Evolutionary conservation across 139 green algal species (phyloP).

Genomic region (Micractinium conductrix): DNA sequence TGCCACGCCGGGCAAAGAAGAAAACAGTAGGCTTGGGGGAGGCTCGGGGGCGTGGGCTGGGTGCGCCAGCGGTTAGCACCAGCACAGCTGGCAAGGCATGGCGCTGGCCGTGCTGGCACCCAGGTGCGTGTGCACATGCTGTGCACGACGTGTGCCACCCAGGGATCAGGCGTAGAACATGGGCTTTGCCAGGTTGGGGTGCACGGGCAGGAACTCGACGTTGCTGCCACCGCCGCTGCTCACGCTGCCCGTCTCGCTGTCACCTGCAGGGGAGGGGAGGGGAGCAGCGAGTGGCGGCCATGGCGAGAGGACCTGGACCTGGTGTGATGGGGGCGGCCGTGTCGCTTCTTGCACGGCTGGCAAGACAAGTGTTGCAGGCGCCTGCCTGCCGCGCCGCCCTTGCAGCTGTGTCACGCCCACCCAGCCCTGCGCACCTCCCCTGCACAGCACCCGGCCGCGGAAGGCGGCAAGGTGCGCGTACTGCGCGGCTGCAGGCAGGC

Average conservation of each 20-base stretch:
- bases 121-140: no score
- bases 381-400: not conserved
- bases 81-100: no score
- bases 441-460: constrained; percentile 44
- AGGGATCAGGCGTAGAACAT: not conserved
- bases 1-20: no score
- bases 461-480: constrained; percentile 80
- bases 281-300: not conserved
- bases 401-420: not conserved
- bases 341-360: no score
- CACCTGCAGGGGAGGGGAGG: not conserved
- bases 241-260: constrained; percentile 36
- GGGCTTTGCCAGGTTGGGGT: constrained; percentile 32
- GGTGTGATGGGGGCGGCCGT: not conserved
- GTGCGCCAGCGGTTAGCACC: no score
- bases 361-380: no score
- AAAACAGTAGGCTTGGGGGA: no score
- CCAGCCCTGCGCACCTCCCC: constrained; percentile 8
- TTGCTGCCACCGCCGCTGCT: not conserved
- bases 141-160: no score
- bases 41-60: no score
- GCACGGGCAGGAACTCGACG: constrained; percentile 47
- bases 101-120: no score
- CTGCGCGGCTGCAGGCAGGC: no score
- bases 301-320: not conserved